phyloP scores from a whole-genome alignment of 768 basidiomycete species.

The Tremella mesenterica region DNA sequence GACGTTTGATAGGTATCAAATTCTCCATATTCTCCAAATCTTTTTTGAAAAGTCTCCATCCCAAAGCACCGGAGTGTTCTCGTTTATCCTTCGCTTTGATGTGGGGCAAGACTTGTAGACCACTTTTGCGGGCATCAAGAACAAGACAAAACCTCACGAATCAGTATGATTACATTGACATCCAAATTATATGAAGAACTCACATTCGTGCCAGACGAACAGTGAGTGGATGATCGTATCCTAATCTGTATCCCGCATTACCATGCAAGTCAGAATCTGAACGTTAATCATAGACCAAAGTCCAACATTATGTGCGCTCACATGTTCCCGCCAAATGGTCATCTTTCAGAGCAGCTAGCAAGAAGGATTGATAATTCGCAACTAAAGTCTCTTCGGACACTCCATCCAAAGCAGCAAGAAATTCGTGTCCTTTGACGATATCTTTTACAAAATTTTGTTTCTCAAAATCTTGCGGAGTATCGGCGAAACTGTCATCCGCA shows the following conservation, averaged over 20 bases:
- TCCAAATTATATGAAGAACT: not conserved
- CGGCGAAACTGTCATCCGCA: slow-evolving; percentile 15
- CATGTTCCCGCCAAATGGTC: slow-evolving; percentile 21
- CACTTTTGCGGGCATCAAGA: slow-evolving; percentile 36
- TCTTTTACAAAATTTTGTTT: slow-evolving; percentile 28
- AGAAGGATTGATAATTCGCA: slow-evolving; percentile 18
- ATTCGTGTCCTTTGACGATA: slow-evolving; percentile 19
- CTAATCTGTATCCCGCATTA: slow-evolving; percentile 28
- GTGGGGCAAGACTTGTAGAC: slow-evolving; percentile 17
- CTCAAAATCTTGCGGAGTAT: slow-evolving; percentile 16
- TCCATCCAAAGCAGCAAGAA: slow-evolving; percentile 9
- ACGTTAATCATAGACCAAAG: not conserved
- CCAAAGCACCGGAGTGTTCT: slow-evolving; percentile 13
- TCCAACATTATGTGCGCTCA: slow-evolving; percentile 2
- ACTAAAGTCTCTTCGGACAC: slow-evolving; percentile 12
- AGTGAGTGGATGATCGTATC: slow-evolving; percentile 18
- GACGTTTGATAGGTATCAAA: not conserved
- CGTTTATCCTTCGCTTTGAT: slow-evolving; percentile 9
- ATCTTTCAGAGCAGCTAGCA: slow-evolving; percentile 18
- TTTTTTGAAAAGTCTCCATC: slow-evolving; percentile 24
- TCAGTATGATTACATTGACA: not conserved
- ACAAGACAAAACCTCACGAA: slow-evolving; percentile 21
- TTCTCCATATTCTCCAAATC: slow-evolving; percentile 4
- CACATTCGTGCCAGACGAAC: slow-evolving; percentile 30
- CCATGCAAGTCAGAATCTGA: slow-evolving; percentile 31